A percentile compares a stretch with the other conserved stretches of the same genome.
Conservation (phyloP, 2,329 filamentous ascomycete species). For the Botrytis paeoniae region DNA sequence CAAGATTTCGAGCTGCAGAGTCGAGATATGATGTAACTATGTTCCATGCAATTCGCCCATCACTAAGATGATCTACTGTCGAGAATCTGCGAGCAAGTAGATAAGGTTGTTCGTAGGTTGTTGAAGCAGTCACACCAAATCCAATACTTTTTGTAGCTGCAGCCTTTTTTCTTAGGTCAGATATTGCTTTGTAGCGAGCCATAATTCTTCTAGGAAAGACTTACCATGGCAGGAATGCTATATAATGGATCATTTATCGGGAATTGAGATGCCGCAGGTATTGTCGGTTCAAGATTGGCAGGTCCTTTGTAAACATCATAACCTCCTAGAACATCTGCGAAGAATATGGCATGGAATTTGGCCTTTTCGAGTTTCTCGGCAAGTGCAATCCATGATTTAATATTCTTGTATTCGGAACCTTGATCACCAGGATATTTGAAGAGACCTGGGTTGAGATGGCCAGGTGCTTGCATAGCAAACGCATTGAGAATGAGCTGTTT, state of each 20-base stretch:
- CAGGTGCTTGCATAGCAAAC: conserved; percentile 49
- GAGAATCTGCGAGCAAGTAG: conserved; percentile 32
- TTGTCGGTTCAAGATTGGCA: conserved; percentile 56
- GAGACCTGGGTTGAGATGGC: conserved; percentile 54
- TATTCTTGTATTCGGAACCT: conserved; percentile 58
- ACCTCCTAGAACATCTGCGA: conserved; percentile 63
- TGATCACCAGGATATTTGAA: conserved; percentile 65
- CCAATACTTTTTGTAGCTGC: conserved; percentile 62
- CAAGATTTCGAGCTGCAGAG: conserved; percentile 62
- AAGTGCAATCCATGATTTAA: conserved; percentile 59
- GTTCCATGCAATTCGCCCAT: conserved; percentile 50
- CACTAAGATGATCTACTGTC: conserved; percentile 46
- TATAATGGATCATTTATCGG: conserved; percentile 68
- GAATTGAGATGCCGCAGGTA: conserved; percentile 64
- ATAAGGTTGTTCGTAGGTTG: conserved; percentile 56
- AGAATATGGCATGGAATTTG: conserved; percentile 65
- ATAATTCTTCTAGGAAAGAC: not conserved
- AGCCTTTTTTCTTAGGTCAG: conserved; percentile 11
- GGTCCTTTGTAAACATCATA: conserved; percentile 69
- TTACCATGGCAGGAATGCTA: conserved; percentile 64
- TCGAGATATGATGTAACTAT: conserved; percentile 68
- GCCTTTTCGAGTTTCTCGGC: conserved; percentile 58
- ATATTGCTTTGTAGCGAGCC: not conserved
- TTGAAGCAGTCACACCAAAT: conserved; percentile 65
- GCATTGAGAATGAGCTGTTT: conserved; percentile 51